phyloP scores from a whole-genome alignment of 257 asterid species.

The Hygrophila difformis region DNA sequence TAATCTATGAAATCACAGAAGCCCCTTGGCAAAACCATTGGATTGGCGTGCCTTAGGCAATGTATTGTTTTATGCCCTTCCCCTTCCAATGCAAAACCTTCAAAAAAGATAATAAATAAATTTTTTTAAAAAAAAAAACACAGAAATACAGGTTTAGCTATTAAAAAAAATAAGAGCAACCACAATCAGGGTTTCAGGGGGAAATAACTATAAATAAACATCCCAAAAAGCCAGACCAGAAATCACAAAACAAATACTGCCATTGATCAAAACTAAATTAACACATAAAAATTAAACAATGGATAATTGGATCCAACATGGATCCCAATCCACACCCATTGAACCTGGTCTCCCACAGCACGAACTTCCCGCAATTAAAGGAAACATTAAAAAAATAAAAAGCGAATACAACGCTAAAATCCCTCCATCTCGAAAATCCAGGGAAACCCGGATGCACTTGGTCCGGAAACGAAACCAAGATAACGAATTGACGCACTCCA shows the following conservation, averaged over 20 bases:
- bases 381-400: no score
- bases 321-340: constrained; percentile 81
- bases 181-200: constrained; percentile 43
- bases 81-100: constrained; percentile 44
- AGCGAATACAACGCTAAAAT: no score
- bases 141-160: constrained; percentile 11
- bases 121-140: constrained; percentile 11
- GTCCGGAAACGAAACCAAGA: no score
- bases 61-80: constrained; percentile 46
- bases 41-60: constrained; percentile 36
- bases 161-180: constrained; percentile 37
- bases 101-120: constrained; percentile 21
- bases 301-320: constrained; percentile 65
- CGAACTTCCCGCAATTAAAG: no score
- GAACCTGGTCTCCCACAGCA: constrained; percentile 50
- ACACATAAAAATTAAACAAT: no score
- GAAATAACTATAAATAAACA: constrained; percentile 23
- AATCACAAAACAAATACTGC: constrained; percentile 29
- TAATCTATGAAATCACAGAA: constrained; percentile 50
- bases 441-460: no score
- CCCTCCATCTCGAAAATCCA: no score
- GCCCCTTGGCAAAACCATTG: constrained; percentile 38
- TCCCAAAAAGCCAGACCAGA: constrained; percentile 27
- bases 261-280: constrained; percentile 13
- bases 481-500: no score